Percentiles rank a stretch among this genome's conserved stretches.
Evolutionary conservation across 2,329 filamentous ascomycete genomes (phyloP).

Genomic region (Cordyceps tenuipes): DNA sequence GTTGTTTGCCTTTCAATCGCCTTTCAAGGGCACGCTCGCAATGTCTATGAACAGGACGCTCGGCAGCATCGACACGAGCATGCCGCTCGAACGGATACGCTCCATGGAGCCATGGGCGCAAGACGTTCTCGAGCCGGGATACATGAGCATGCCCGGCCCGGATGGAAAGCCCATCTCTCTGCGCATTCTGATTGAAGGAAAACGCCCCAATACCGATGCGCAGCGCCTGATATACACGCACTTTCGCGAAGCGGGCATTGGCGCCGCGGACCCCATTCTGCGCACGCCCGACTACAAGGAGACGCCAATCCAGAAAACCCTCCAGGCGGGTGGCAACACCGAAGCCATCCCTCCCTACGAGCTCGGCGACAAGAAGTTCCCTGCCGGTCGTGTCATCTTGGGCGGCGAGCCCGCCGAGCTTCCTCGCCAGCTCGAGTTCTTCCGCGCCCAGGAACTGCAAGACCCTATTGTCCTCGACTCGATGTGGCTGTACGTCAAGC

Average conservation of each 20-base stretch:
- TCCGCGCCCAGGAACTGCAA: slow-evolving; percentile 22
- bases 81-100: background rate
- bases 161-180: slow-evolving; percentile 7
- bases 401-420: background rate
- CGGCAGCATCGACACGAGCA: background rate
- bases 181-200: background rate
- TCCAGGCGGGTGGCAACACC: background rate
- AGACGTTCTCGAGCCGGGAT: background rate
- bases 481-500: slow-evolving; percentile 22
- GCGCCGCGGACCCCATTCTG: background rate
- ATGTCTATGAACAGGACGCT: background rate
- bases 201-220: background rate
- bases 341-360: background rate
- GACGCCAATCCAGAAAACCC: background rate
- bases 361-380: background rate
- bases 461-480: slow-evolving; percentile 23
- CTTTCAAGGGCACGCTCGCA: background rate
- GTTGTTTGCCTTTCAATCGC: background rate
- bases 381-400: background rate
- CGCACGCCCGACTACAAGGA: background rate
- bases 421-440: background rate
- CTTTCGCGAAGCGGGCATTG: background rate
- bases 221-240: background rate
- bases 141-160: background rate
- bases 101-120: background rate